Base-by-base conservation (phyloP, 2,329 filamentous ascomycete species). In the Rutstroemia sp. region DNA sequence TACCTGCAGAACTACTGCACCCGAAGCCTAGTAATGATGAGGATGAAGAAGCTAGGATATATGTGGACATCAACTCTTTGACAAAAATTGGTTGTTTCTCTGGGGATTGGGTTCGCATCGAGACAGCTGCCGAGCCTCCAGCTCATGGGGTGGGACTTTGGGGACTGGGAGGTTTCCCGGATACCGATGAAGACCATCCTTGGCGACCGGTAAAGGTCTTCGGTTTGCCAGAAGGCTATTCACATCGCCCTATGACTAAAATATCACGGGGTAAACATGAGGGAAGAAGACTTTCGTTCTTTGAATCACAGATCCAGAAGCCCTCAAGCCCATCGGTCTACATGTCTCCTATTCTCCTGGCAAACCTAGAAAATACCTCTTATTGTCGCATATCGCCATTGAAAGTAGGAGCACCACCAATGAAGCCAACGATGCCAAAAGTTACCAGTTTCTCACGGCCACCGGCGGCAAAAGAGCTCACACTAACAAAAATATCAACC, bases 11-110 rank as follows among this genome's bases (percentile, higher is more conserved):
- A 45, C 73, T 95, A 2, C 75, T 99, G 2, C 87, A 97, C 62
- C 94, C 94, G 0, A 92, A 88, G 63, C 92, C 94, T 2, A 75
- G 74, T 1, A 71, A 78, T 0, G 81, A 84, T 25, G 91, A 96
- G 59, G 94, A 99, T 59, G 91, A 96, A 62, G 87, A 95, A 64
- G 86, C 90, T 1, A 85, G 94, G 49, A 81, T 97, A 2, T 99
- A 92, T 66, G 92, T 99, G 5, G 91, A 96, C 65, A 87, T 95
- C 7, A 86, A 83, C 57, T 89, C 90, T 1, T 73, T 99, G 19
- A 87, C 90, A 14, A 91, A 92, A 64, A 87, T 99, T 54, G 92
- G 92, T 16, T 97, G 92, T 71, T 99, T 99, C 69, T 97, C 92
- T 0, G 94, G 94, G 30, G 94, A 99, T 68, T 99, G 94, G 94